Percentiles rank a stretch among this genome's conserved stretches.
These are phyloP conservation scores for Pseudofabraea citricarpa DNA, from an alignment of 2,329 filamentous ascomycete species.

Conservation along the genomic window DNA sequence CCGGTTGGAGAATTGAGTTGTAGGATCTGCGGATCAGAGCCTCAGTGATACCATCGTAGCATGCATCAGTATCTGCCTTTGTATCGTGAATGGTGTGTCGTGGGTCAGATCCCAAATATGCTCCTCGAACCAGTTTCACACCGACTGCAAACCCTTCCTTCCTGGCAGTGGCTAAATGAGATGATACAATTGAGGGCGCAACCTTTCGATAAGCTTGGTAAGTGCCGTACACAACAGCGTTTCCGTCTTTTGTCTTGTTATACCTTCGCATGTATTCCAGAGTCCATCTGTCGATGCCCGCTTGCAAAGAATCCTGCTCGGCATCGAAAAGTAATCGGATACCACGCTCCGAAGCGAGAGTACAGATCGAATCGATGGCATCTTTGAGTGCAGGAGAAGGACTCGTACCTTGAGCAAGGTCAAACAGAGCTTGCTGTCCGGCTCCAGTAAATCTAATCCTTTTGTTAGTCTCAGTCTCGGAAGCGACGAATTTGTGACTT, in stretches of 20 bases:
- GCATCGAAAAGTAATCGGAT: constrained; percentile 80
- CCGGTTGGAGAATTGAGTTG: constrained; percentile 43
- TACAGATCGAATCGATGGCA: constrained; percentile 71
- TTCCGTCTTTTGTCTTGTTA: constrained; percentile 53
- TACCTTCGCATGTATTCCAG: constrained; percentile 71
- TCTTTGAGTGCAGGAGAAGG: constrained; percentile 60
- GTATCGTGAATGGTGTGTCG: constrained; percentile 67
- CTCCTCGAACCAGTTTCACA: constrained; percentile 71
- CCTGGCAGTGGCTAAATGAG: constrained; percentile 55
- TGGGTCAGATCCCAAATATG: constrained; percentile 67
- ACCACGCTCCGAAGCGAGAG: constrained; percentile 62
- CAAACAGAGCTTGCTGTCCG: constrained; percentile 65
- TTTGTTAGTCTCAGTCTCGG: not conserved
- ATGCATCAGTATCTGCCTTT: constrained; percentile 64
- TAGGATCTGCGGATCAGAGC: constrained; percentile 63
- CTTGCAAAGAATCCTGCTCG: constrained; percentile 75
- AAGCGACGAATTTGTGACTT: constrained; percentile 12
- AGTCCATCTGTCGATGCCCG: constrained; percentile 77
- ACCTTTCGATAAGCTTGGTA: constrained; percentile 75
- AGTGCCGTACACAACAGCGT: constrained; percentile 72
- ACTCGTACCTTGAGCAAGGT: constrained; percentile 56
- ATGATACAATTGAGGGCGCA: constrained; percentile 49
- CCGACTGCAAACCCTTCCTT: constrained; percentile 62
- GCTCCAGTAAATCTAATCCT: constrained; percentile 72
- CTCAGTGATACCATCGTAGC: constrained; percentile 68